A percentile compares a stretch with the other conserved stretches of the same genome.
Conservation (phyloP, 331 rosid genomes). For the Pyracantha coccinea region DNA sequence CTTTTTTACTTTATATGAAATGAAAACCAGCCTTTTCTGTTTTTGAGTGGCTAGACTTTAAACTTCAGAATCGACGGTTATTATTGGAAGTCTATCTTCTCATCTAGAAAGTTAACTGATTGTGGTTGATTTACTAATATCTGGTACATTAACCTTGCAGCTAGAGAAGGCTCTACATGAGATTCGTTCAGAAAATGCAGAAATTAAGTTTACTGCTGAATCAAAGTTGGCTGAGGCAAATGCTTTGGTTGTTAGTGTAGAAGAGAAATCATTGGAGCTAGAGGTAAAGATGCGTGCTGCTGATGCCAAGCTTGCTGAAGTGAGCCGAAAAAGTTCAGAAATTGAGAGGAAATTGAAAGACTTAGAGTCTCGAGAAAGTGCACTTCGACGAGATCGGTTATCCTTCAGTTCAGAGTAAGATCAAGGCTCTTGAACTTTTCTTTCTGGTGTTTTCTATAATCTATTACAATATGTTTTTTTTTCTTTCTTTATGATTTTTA, state of each 20-base stretch:
- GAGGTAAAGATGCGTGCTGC: slow-evolving; percentile 77
- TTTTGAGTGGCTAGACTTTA: background rate
- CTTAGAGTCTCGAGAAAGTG: slow-evolving; percentile 64
- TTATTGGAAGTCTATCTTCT: background rate
- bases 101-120: background rate
- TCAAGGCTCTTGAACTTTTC: slow-evolving; percentile 9
- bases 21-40: background rate
- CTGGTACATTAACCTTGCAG: slow-evolving; percentile 31
- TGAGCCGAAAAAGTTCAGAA: slow-evolving; percentile 72
- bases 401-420: slow-evolving; percentile 77
- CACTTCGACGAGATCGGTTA: slow-evolving; percentile 57
- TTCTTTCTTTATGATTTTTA: background rate
- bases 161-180: slow-evolving; percentile 90
- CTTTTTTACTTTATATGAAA: background rate
- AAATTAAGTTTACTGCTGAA: slow-evolving; percentile 71
- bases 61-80: background rate
- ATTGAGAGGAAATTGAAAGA: slow-evolving; percentile 74
- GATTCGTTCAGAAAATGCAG: slow-evolving; percentile 88
- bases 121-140: slow-evolving; percentile 3
- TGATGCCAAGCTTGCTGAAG: slow-evolving; percentile 90
- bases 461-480: background rate
- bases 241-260: slow-evolving; percentile 74
- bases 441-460: background rate
- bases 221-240: slow-evolving; percentile 90
- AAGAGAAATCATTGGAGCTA: slow-evolving; percentile 82